Evolutionary conservation across 169 alveolate genomes (phyloP).

Genomic region (Plasmodium reichenowi): DNA sequence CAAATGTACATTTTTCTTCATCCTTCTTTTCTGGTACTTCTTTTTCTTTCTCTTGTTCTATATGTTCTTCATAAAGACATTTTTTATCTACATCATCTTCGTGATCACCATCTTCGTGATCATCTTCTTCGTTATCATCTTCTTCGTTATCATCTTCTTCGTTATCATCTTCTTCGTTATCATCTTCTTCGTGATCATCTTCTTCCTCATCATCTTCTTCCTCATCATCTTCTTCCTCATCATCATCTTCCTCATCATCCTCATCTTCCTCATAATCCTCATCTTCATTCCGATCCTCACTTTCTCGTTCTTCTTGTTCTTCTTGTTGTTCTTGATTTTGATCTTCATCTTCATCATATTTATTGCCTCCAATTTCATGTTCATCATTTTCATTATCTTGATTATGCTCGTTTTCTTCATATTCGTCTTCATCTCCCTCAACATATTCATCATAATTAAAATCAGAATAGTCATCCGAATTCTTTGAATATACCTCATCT

Average conservation of each 20-base stretch:
- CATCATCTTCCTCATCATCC: background rate
- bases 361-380: background rate
- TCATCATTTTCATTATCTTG: background rate
- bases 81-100: background rate
- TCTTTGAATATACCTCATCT: background rate
- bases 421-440: slow-evolving; percentile 36
- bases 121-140: background rate
- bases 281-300: background rate
- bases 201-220: background rate
- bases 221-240: background rate
- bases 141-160: background rate
- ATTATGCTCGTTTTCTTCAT: slow-evolving; percentile 7
- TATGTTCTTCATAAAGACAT: background rate
- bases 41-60: slow-evolving; percentile 3
- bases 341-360: background rate
- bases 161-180: background rate
- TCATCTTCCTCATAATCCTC: background rate
- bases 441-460: slow-evolving; percentile 22
- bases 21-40: slow-evolving; percentile 11
- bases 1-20: background rate
- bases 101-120: background rate
- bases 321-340: no score
- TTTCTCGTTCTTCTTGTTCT: background rate
- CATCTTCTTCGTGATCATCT: background rate
- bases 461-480: slow-evolving; percentile 49